Evolutionary conservation across 2,329 filamentous ascomycete genomes (phyloP), one percentile per base, ranked within the genome.

Genomic region (Diaporthe australafricana): DNA sequence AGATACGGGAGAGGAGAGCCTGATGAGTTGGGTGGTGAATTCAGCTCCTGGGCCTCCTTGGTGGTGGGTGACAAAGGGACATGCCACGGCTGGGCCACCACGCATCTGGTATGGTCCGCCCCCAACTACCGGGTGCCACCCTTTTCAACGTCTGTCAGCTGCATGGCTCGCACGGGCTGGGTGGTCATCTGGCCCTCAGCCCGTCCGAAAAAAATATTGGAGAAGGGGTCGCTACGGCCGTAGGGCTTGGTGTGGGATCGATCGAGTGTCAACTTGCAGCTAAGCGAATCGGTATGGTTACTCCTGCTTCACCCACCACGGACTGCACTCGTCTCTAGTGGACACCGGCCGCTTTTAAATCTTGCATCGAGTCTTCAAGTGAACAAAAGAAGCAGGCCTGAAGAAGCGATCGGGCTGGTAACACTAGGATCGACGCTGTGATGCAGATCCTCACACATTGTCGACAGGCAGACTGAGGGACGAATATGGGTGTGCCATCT

Each of bases 71-170:
- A 65, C 60, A 65, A 50, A 65, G 60, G 27, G 42, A 65, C 60
- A 65, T 65, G 27, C 60, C 60, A 50, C n/a, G n/a, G 60, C 45
- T 50, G 7, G 45, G 22, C n/a, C 30, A 48, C 42, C 45, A 65
- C 60, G 45, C 60, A 65, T 65, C 60, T 50, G 30, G 60, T 45
- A 50, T 65, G 60, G 30, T 27, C 60, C 45, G n/a, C 60, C 56
- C 60, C 60, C 60, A 65, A 65, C 60, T 65, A 30, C 60, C 60
- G 60, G 60, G 14, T 50, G n/a, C 20, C 42, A 48, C 22, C 6
- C 42, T 50, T 16, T 38, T 63, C 60, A 63, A 65, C 20, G 45
- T 9, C 60, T 12, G 42, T 16, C 20, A 50, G 42, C 60, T 65
- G 42, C 42, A 38, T 56, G 27, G 14, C 14, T 38, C 47, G 45